Evolutionary conservation across 106 monocot species (phyloP).

Genomic region (Phalaenopsis equestris): DNA sequence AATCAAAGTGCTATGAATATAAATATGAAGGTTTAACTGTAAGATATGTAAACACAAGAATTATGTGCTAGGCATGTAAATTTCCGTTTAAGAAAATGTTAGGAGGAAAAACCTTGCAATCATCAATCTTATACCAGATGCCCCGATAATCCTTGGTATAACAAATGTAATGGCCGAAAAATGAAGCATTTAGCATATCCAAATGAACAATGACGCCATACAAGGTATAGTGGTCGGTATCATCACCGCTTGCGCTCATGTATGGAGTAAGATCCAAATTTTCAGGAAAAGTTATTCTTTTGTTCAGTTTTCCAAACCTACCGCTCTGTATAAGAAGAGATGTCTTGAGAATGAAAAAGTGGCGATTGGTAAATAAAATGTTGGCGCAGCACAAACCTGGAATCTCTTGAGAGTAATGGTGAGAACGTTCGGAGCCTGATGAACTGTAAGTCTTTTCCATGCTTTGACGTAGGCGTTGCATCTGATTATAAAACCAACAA

Average conservation of each 20-base stretch:
- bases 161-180: constrained; percentile 95
- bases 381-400: constrained; percentile 39
- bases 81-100: neutral
- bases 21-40: too few relatives aligned
- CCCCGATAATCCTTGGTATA: constrained; percentile 65
- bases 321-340: constrained; percentile 47
- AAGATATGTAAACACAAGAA: too few relatives aligned
- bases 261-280: constrained; percentile 70
- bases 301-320: constrained; percentile 88
- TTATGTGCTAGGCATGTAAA: too few relatives aligned
- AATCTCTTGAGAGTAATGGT: constrained; percentile 89
- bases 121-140: constrained; percentile 79
- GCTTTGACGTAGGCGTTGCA: constrained; percentile 94
- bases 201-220: constrained; percentile 96
- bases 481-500: constrained; percentile 22
- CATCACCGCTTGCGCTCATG: constrained; percentile 49
- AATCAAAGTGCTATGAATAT: too few relatives aligned
- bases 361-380: neutral
- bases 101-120: constrained; percentile 58
- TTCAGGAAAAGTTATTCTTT: constrained; percentile 81
- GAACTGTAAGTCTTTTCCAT: constrained; percentile 75
- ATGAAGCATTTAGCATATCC: constrained; percentile 96
- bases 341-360: neutral
- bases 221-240: constrained; percentile 51
- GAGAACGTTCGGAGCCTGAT: constrained; percentile 89